Percentiles rank a stretch among this genome's conserved stretches.
phyloP scores from a whole-genome alignment of 495 filamentous ascomycete species.

The Lophium mytilinum region DNA sequence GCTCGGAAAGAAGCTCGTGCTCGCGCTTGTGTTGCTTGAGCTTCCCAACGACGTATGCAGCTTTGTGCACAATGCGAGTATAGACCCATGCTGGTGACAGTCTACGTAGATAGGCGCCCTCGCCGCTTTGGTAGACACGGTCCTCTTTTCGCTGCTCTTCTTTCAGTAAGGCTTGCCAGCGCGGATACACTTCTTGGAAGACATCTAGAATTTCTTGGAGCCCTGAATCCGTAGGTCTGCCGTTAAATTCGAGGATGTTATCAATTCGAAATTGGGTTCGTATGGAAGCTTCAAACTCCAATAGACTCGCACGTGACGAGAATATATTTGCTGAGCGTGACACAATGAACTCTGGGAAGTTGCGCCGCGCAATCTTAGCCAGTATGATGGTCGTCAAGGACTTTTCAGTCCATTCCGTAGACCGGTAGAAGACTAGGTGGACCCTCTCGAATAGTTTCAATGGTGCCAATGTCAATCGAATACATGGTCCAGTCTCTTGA shows the following conservation, averaged over 20 bases:
- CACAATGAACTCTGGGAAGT: slow-evolving; percentile 85
- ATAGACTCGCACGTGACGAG: slow-evolving; percentile 57
- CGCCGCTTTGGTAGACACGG: slow-evolving; percentile 68
- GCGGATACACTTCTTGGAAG: slow-evolving; percentile 66
- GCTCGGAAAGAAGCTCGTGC: slow-evolving; percentile 62
- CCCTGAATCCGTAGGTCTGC: slow-evolving; percentile 58
- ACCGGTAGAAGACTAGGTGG: slow-evolving; percentile 91
- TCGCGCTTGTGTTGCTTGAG: slow-evolving; percentile 76
- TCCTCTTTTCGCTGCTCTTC: slow-evolving; percentile 80
- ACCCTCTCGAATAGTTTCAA: slow-evolving; percentile 86
- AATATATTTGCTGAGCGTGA: slow-evolving; percentile 89
- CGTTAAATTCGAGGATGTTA: slow-evolving; percentile 71
- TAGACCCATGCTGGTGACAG: slow-evolving; percentile 92
- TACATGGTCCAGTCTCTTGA: slow-evolving; percentile 69
- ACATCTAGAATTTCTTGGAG: slow-evolving; percentile 61
- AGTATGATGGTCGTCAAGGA: slow-evolving; percentile 93
- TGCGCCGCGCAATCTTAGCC: slow-evolving; percentile 74
- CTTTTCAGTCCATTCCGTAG: slow-evolving; percentile 95
- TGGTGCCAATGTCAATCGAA: slow-evolving; percentile 66
- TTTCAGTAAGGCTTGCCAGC: slow-evolving; percentile 65
- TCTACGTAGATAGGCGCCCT: slow-evolving; percentile 84
- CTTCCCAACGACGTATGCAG: slow-evolving; percentile 67
- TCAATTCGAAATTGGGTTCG: slow-evolving; percentile 79
- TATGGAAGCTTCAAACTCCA: slow-evolving; percentile 86
- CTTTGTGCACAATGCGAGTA: slow-evolving; percentile 88